Conservation (phyloP, 225 moss, liverwort and hornwort species). For the Thuidium tamariscinum region DNA sequence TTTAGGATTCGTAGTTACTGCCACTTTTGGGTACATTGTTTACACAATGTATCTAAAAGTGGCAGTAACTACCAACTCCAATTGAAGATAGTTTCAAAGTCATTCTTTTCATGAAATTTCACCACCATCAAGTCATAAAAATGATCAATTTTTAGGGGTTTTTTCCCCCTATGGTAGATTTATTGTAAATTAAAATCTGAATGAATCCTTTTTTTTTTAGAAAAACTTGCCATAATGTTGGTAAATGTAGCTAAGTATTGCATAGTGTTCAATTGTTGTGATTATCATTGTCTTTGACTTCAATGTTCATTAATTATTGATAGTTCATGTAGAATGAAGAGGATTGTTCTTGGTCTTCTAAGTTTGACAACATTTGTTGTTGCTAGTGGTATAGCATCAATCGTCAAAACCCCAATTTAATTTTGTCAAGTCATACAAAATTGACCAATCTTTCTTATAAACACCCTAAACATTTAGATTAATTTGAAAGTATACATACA, state of each 20-base stretch:
- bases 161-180: accelerated
- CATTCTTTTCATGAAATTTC: not conserved
- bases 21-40: no score
- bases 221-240: not conserved
- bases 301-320: not conserved
- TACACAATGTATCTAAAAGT: no score
- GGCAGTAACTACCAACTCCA: no score
- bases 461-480: accelerated
- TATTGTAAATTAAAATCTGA: not conserved
- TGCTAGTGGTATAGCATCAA: accelerated
- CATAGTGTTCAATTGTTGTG: not conserved
- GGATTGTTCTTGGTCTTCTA: accelerated
- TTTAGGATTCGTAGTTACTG: no score
- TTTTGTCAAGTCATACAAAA: not conserved
- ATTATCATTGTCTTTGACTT: not conserved
- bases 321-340: not conserved
- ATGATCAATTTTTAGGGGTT: not conserved
- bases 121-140: not conserved
- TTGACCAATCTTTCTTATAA: not conserved
- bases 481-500: not conserved
- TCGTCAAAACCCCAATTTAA: accelerated
- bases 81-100: not conserved
- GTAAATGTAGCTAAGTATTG: not conserved
- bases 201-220: not conserved
- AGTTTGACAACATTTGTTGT: not conserved